Evolutionary conservation across 345 rosid genomes (phyloP), one percentile per base, ranked within the genome.

Genomic region (Gossypium ekmanianum): DNA sequence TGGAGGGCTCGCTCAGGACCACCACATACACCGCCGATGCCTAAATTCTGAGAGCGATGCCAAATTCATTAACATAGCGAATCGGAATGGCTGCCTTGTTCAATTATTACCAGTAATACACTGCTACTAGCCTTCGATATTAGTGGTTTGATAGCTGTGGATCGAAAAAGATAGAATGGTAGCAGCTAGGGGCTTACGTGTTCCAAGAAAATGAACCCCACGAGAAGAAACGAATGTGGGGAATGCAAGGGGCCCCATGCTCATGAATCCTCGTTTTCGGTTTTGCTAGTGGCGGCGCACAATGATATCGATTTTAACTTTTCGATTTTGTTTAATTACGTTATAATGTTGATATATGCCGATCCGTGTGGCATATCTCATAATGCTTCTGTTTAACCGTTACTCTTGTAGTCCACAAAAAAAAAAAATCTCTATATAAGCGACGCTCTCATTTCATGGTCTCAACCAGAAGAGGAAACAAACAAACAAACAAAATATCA

Each of bases 391-490:
- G 14, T 16, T 67, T 26, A 50, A 50, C 57, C 22, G 72, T 68
- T 68, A 68, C 44, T 9, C 14, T 13, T 20, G 24, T 57, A 10
- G 29, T 24, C 72, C 43, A 48, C 45, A 12, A 48, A 3, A 14
- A 51, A 26, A 29, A 29, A 11, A 58, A 29, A 7, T 47, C 73
- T 75, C 84, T 84, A 83, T 83, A 84, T 76, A 84, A 75, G 2
- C 76, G 3, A 13, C 11, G 16, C 82, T 51, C 45, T 59, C 27
- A 48, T 72, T 79, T 76, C 85, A 43, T 79, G 4, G 61, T 80
- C 68, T 26, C 64, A 78, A 78, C 87, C 78, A 75, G 77, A 86
- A 79, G 76, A 71, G 86, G 84, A 83, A 48, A 52, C 18, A 16
- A 86, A 79, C 78, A 50, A 45, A 45, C 7, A 9, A 20, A 41